Evolutionary conservation across 1,139 yeast species (phyloP).

Genomic region (Sugiyamaella paludigena): DNA sequence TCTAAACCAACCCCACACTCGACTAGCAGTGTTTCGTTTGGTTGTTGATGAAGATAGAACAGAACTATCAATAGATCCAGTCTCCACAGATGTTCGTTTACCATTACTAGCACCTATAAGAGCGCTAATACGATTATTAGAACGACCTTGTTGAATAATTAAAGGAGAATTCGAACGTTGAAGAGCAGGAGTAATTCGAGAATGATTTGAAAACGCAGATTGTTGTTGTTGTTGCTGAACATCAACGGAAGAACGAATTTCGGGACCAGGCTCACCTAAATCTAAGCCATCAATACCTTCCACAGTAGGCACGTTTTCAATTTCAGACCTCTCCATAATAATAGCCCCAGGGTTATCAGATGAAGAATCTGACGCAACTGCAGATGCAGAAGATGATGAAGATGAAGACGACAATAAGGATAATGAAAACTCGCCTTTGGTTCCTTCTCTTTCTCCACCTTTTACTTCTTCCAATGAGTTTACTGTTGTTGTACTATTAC

Average conservation of each 20-base stretch:
- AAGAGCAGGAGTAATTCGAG: not conserved
- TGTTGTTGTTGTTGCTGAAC: not conserved
- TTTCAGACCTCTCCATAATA: constrained; percentile 5
- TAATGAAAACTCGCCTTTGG: not conserved
- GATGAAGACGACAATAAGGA: not conserved
- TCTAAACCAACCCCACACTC: constrained; percentile 30
- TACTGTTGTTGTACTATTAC: constrained; percentile 6
- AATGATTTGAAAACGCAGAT: too few species aligned
- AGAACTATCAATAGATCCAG: constrained; percentile 3
- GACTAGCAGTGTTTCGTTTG: constrained; percentile 15
- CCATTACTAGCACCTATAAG: not conserved
- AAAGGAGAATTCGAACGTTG: not conserved
- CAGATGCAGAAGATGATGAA: not conserved
- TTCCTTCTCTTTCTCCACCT: not conserved
- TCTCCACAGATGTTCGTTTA: constrained; percentile 12
- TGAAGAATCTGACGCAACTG: not conserved
- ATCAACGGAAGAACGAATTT: constrained; percentile 25
- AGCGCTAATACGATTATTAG: constrained; percentile 8
- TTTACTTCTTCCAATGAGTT: constrained; percentile 1
- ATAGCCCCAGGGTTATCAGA: constrained; percentile 10
- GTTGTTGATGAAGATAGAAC: not conserved
- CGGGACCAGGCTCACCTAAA: constrained; percentile 36
- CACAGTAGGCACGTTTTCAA: constrained; percentile 13
- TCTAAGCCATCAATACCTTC: constrained; percentile 12
- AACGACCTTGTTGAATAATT: not conserved